Percentiles rank a stretch among this genome's conserved stretches.
These are phyloP conservation scores for Fusarium sp. DNA, from an alignment of 2,329 filamentous ascomycete genomes.

Conservation along the genomic window DNA sequence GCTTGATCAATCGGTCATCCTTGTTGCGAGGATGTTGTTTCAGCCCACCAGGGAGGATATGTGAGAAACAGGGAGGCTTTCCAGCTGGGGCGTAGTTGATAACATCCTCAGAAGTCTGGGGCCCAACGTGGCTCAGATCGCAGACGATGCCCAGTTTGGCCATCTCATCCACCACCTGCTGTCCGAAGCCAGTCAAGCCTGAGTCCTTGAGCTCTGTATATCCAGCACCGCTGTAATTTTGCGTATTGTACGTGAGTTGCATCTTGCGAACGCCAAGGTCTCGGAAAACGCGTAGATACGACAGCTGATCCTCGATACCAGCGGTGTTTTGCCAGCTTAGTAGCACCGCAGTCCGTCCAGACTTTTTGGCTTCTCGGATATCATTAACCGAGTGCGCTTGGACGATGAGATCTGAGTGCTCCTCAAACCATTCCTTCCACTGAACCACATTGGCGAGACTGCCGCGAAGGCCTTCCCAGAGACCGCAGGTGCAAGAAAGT, in stretches of 20 bases:
- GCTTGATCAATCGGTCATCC: conserved; percentile 54
- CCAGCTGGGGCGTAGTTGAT: conserved; percentile 54
- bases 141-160: conserved; percentile 55
- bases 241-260: conserved; percentile 61
- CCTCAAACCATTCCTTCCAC: conserved; percentile 61
- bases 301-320: conserved; percentile 57
- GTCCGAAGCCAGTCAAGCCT: conserved; percentile 56
- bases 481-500: conserved; percentile 58
- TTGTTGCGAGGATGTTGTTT: conserved; percentile 58
- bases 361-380: conserved; percentile 55
- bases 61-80: conserved; percentile 59
- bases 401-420: conserved; percentile 57
- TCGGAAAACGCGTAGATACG: conserved; percentile 58
- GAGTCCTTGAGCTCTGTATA: conserved; percentile 57
- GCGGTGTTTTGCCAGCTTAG: conserved; percentile 60
- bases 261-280: conserved; percentile 60
- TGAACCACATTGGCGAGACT: conserved; percentile 58
- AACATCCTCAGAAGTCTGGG: conserved; percentile 53
- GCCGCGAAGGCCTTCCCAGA: conserved; percentile 58
- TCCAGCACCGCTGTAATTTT: conserved; percentile 59
- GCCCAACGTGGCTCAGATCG: conserved; percentile 55
- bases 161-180: conserved; percentile 54
- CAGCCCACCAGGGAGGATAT: conserved; percentile 55
- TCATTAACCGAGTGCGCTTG: conserved; percentile 56
- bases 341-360: conserved; percentile 56